Base-by-base conservation (phyloP, 495 filamentous ascomycete species). In the Tuber calosporum region DNA sequence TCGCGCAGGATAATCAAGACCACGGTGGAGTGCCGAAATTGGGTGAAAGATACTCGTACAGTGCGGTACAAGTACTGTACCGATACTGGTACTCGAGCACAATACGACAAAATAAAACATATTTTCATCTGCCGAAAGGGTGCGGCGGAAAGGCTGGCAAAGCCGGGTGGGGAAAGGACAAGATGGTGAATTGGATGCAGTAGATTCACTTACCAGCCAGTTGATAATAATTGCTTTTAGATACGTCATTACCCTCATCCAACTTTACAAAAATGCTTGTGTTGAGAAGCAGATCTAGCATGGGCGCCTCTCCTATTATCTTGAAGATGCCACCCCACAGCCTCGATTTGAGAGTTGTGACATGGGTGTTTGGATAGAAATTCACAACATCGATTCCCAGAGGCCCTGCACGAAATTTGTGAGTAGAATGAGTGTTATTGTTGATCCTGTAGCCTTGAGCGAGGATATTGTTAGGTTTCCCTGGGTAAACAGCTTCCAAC, bases 271-370 rank as follows among this genome's bases (percentile, higher is more conserved):
- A 99, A 4, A 97, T 84, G 11, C 90, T 91, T 80, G 90, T 93
- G 75, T 95, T 87, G 4, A 96, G 80, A 30, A 98, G 80, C 40
- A 98, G 82, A 75, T 90, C 86, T 69, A 93, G 85, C 90, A 99
- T 96, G 77, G 93, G 89, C 20, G 87, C 87, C 70, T 97, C 91
- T 3, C 94, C 93, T 75, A 89, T 88, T 74, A 87, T 87, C 0
- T 92, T 92, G 62, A 99, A 83, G 17, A 97, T 83, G 39, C 89
- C 86, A 37, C 87, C 86, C 95, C 95, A 99, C 43, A 90, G 87
- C 6, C 84, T 77, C 38, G 85, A 80, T 82, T 93, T 96, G 70
- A 99, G 82, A 15, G 84, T 85, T 39, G 87, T 83, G 9, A 93
- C 89, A 82, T 93, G 88, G 13, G 83, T 84, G 76, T 97, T 97